Percentiles rank a stretch among this genome's conserved stretches.
These are phyloP conservation scores for Neurospora sp. DNA, from an alignment of 495 filamentous ascomycete species.

Conservation along the genomic window DNA sequence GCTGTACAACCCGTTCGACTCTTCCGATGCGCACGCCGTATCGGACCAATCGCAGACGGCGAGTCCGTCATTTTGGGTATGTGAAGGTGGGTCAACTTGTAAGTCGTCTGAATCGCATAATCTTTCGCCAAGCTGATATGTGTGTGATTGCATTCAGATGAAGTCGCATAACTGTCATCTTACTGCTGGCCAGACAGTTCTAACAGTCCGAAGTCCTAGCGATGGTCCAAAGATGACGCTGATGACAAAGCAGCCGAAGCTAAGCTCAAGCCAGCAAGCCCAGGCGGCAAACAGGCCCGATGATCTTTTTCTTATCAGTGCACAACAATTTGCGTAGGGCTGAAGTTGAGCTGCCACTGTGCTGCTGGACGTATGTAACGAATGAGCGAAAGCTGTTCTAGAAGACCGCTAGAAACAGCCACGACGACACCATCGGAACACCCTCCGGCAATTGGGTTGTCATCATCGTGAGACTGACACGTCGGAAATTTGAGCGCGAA, in stretches of 20 bases:
- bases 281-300: not conserved
- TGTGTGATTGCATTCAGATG: not conserved
- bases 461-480: not conserved
- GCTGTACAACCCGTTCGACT: constrained; percentile 30
- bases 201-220: not conserved
- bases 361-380: not conserved
- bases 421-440: not conserved
- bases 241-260: not conserved
- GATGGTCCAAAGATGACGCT: not conserved
- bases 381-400: not conserved
- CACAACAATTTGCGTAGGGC: not conserved
- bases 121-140: not conserved
- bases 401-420: not conserved
- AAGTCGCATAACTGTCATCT: not conserved
- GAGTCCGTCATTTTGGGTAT: not conserved
- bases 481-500: too few relatives aligned
- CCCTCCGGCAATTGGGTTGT: not conserved
- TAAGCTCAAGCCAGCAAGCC: not conserved
- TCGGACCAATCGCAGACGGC: not conserved
- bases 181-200: not conserved
- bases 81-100: not conserved
- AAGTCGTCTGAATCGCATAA: not conserved
- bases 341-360: not conserved
- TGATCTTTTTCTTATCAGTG: not conserved
- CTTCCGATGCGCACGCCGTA: constrained; percentile 25